Percentiles rank a stretch among this genome's conserved stretches.
Evolutionary conservation across 1,284 basidiomycete species (phyloP).

Genomic region (Schizopora paradoxa): DNA sequence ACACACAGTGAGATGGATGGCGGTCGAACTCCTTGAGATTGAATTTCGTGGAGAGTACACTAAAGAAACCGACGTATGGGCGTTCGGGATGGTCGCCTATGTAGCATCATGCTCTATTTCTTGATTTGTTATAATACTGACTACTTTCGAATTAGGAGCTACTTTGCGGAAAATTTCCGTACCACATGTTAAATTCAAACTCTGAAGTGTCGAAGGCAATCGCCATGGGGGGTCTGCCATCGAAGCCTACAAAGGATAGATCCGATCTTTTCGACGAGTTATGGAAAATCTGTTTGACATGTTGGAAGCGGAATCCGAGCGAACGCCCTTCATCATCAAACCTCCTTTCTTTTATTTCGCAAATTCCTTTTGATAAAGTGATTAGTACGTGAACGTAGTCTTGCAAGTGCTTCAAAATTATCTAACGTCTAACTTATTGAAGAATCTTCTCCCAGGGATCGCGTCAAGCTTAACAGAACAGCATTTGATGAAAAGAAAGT

Average conservation of each 20-base stretch:
- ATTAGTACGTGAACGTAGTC: too few species aligned
- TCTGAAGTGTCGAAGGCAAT: neutral
- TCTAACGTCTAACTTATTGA: too few species aligned
- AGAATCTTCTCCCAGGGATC: too few species aligned
- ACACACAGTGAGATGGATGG: conserved; percentile 8
- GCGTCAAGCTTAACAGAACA: too few species aligned
- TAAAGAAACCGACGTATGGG: conserved; percentile 13
- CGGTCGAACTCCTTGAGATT: conserved; percentile 6
- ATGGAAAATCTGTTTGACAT: too few species aligned
- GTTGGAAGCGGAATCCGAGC: too few species aligned
- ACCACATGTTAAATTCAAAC: neutral
- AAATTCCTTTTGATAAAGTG: too few species aligned
- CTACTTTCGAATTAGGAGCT: conserved; percentile 1
- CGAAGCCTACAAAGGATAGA: neutral
- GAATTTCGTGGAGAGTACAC: conserved; percentile 1
- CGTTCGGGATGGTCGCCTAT: conserved; percentile 11
- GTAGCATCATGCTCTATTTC: neutral
- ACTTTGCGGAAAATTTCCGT: conserved; percentile 1
- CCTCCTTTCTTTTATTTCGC: too few species aligned
- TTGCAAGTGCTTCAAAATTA: too few species aligned
- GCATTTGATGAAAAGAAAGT: too few species aligned
- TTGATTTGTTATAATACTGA: neutral
- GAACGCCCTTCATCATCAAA: neutral
- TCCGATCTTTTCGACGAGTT: too few species aligned
- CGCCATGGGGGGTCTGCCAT: neutral